phyloP scores from a whole-genome alignment of 106 monocot species.

The Apostasia shenzhenica region DNA sequence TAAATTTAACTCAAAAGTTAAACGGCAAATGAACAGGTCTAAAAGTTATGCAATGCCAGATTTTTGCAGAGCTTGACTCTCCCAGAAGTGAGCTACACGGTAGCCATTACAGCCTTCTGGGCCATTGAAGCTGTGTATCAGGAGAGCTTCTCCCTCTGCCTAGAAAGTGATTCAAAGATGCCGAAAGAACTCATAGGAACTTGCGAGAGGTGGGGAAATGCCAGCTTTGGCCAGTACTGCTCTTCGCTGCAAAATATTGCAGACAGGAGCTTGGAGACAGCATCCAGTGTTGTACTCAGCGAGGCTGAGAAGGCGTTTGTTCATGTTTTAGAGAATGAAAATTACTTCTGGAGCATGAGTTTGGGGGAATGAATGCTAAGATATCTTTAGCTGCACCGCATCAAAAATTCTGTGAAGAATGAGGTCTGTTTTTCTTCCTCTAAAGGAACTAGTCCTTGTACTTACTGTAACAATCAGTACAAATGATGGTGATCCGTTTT shows the following conservation, averaged over 20 bases:
- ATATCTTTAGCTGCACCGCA: no score
- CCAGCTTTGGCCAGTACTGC: conserved; percentile 56
- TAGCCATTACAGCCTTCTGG: conserved; percentile 68
- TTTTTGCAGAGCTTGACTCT: conserved; percentile 53
- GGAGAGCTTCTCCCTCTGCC: conserved; percentile 67
- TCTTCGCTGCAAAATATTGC: conserved; percentile 50
- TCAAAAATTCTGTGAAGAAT: no score
- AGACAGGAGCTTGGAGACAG: conserved; percentile 49
- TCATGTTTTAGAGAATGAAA: conserved; percentile 57
- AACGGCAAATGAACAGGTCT: no score
- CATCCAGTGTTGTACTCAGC: conserved; percentile 25
- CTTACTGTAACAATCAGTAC: no score
- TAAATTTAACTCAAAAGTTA: no score
- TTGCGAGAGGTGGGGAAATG: conserved; percentile 82
- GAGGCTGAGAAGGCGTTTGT: conserved; percentile 57
- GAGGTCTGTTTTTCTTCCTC: no score
- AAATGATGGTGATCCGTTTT: no score
- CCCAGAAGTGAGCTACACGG: conserved; percentile 47
- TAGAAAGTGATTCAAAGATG: conserved; percentile 47
- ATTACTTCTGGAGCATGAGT: conserved; percentile 88
- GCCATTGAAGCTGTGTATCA: conserved; percentile 86
- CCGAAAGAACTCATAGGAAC: conserved; percentile 60
- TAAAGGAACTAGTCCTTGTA: no score
- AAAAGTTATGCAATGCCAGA: conserved; percentile 6
- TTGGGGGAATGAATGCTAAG: conserved; percentile 11